Conservation (phyloP, 2,329 filamentous ascomycete genomes). For the Hymenoscyphus linearis region DNA sequence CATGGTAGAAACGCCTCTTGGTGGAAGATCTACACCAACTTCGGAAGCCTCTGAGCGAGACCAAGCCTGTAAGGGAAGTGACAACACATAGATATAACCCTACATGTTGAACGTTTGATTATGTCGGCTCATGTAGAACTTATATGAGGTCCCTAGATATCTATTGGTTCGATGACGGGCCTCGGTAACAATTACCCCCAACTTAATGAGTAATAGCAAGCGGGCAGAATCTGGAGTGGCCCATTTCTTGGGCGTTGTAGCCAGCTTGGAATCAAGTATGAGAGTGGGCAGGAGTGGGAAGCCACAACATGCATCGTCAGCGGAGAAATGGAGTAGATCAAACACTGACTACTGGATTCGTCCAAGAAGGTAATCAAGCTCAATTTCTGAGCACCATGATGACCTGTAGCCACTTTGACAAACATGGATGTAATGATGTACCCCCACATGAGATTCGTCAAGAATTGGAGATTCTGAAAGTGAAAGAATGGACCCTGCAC, state of each 20-base stretch:
- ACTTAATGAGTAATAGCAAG: background rate
- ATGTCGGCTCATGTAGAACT: background rate
- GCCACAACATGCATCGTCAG: constrained; percentile 8
- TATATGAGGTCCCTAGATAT: background rate
- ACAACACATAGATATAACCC: background rate
- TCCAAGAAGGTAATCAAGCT: background rate
- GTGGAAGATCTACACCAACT: constrained; percentile 7
- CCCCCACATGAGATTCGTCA: background rate
- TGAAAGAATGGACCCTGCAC: background rate
- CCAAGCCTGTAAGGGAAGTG: background rate
- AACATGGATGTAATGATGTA: background rate
- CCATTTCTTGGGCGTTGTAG: background rate
- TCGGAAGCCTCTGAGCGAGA: background rate
- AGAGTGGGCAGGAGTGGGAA: constrained; percentile 4
- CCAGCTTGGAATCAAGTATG: constrained; percentile 5
- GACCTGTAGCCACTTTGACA: background rate
- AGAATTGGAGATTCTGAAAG: background rate
- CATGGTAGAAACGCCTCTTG: constrained; percentile 3
- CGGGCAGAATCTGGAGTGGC: constrained; percentile 1
- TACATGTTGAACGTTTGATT: background rate
- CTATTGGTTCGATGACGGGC: background rate
- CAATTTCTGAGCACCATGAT: background rate
- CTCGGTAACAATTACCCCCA: background rate
- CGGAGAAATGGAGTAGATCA: background rate
- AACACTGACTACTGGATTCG: constrained; percentile 4